A percentile compares a stretch with the other conserved stretches of the same genome.
Conservation (phyloP, 768 basidiomycete species). For the Lactarius pseudohatsudake region DNA sequence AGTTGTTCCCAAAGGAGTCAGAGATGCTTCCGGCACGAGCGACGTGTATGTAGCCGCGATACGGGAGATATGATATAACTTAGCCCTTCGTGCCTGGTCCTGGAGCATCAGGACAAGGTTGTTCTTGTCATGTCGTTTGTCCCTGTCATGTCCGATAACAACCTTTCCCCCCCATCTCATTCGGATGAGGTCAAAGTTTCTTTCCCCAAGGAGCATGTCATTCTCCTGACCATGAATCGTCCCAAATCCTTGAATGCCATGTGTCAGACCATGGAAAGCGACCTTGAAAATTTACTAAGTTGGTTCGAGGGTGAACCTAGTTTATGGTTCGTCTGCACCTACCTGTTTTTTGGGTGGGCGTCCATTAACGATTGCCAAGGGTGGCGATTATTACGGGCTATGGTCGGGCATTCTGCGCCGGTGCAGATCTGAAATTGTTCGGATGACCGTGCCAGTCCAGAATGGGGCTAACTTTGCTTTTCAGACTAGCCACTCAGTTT, state of each 20-base stretch:
- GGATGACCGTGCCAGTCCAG: background rate
- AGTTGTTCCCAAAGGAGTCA: slow-evolving; percentile 6
- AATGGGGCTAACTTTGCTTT: background rate
- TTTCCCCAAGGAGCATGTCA: slow-evolving; percentile 51
- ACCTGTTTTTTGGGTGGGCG: background rate
- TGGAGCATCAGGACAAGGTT: background rate
- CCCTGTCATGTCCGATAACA: background rate
- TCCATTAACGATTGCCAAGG: slow-evolving; percentile 42
- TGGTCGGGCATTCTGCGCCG: slow-evolving; percentile 75
- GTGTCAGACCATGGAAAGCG: slow-evolving; percentile 54
- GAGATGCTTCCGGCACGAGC: background rate
- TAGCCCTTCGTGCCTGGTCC: slow-evolving; percentile 1
- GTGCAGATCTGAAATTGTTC: slow-evolving; percentile 62
- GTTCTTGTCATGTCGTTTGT: slow-evolving; percentile 2
- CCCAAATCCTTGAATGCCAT: slow-evolving; percentile 74
- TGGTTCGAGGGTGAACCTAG: slow-evolving; percentile 75
- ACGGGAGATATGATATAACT: slow-evolving; percentile 14
- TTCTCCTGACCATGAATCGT: slow-evolving; percentile 62
- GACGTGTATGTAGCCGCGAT: background rate
- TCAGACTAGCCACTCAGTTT: slow-evolving; percentile 59
- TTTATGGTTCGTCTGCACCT: slow-evolving; percentile 56
- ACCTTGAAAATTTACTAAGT: slow-evolving; percentile 52
- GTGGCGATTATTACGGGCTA: slow-evolving; percentile 72
- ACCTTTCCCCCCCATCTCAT: slow-evolving; percentile 33
- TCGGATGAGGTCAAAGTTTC: slow-evolving; percentile 41